These are phyloP conservation scores for Pleurozium schreberi DNA, from an alignment of 225 moss, liverwort and hornwort species.

Conservation along the genomic window DNA sequence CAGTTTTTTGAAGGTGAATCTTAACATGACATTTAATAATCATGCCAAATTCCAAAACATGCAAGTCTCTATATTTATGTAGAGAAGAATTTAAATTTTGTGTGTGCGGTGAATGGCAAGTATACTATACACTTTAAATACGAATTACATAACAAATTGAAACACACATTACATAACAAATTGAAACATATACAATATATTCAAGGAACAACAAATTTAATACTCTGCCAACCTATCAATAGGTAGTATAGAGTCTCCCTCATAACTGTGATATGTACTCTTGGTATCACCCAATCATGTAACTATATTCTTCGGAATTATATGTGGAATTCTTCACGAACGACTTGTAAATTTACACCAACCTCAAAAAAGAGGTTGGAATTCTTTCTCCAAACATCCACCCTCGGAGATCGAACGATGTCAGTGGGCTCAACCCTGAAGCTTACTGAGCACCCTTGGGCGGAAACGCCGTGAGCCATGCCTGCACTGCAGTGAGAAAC, in stretches of 20 bases:
- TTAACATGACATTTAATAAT: too few relatives aligned
- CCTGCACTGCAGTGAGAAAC: background rate
- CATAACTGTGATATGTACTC: background rate
- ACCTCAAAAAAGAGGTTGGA: background rate
- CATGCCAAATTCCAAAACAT: too few relatives aligned
- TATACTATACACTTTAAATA: too few relatives aligned
- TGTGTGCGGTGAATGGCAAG: too few relatives aligned
- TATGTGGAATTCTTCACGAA: background rate
- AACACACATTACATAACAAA: background rate
- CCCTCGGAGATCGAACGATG: accelerated
- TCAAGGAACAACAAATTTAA: too few relatives aligned
- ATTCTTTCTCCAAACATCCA: background rate
- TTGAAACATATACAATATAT: too few relatives aligned
- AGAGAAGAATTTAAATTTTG: too few relatives aligned
- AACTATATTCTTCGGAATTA: background rate
- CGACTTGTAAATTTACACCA: background rate
- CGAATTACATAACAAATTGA: too few relatives aligned
- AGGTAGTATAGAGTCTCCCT: background rate
- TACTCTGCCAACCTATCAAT: background rate
- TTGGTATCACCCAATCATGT: background rate
- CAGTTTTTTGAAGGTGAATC: too few relatives aligned
- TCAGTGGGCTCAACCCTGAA: accelerated
- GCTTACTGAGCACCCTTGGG: background rate
- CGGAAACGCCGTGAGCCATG: background rate
- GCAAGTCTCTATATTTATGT: too few relatives aligned